Evolutionary conservation across 75 land plant species (phyloP).

Genomic region (Selaginella moellendorffii): DNA sequence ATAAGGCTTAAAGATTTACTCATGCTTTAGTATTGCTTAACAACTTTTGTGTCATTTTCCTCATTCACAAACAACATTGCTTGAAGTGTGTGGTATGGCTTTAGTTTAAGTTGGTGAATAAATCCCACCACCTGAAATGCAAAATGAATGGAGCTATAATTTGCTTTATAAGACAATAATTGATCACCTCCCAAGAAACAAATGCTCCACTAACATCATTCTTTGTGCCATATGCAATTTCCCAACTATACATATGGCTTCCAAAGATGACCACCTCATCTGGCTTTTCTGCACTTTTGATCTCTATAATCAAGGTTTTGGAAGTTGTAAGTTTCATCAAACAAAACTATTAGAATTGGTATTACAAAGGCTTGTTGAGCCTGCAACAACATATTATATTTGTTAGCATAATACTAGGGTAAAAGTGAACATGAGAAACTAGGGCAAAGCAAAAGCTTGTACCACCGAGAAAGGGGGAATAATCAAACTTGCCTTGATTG

Average conservation of each 20-base stretch:
- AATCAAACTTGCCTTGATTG: no score
- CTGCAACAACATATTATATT: not conserved
- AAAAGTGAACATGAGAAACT: no score
- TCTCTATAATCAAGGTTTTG: slow-evolving; percentile 25
- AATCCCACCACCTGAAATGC: slow-evolving; percentile 10
- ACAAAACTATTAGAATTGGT: not conserved
- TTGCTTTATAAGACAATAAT: no score
- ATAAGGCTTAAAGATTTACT: slow-evolving; percentile 7
- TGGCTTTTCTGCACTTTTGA: slow-evolving; percentile 15
- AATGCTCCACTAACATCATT: slow-evolving; percentile 32
- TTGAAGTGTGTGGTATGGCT: slow-evolving; percentile 20
- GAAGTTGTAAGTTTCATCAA: not conserved
- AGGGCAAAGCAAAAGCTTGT: no score
- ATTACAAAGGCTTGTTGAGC: not conserved
- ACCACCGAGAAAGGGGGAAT: no score
- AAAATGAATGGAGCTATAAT: no score
- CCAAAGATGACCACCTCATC: slow-evolving; percentile 24
- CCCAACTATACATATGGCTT: slow-evolving; percentile 33
- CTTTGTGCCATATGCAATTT: slow-evolving; percentile 33
- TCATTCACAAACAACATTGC: slow-evolving; percentile 28
- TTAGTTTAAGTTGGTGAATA: slow-evolving; percentile 10
- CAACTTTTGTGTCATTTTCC: slow-evolving; percentile 24
- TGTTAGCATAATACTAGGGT: not conserved
- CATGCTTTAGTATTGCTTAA: slow-evolving; percentile 17
- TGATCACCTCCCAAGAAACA: slow-evolving; percentile 32